Evolutionary conservation across 2,329 filamentous ascomycete species (phyloP).

Genomic region (Beauveria caledonica): DNA sequence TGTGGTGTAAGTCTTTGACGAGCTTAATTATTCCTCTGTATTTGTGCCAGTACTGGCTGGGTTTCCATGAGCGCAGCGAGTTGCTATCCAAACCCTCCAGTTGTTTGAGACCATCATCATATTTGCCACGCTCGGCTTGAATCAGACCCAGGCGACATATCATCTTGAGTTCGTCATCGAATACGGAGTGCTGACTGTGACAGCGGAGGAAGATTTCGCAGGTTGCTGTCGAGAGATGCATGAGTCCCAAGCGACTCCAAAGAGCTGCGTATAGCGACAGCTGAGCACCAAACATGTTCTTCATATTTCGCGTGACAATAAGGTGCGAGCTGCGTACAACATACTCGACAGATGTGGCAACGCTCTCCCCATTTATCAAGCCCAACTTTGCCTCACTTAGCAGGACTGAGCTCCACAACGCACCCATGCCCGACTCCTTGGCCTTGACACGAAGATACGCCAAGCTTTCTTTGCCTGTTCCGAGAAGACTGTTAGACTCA

Average conservation of each 20-base stretch:
- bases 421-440: constrained; percentile 79
- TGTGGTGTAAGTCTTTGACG: constrained; percentile 50
- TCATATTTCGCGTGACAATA: constrained; percentile 68
- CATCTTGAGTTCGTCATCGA: constrained; percentile 73
- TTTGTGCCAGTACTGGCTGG: constrained; percentile 64
- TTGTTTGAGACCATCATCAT: constrained; percentile 52
- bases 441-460: constrained; percentile 79
- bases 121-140: constrained; percentile 58
- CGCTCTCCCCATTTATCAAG: constrained; percentile 61
- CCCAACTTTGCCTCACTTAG: constrained; percentile 78
- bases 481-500: constrained; percentile 65
- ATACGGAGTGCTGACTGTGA: constrained; percentile 47
- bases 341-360: constrained; percentile 60
- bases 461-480: constrained; percentile 71
- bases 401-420: constrained; percentile 72
- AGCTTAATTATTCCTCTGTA: constrained; percentile 60
- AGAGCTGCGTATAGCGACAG: constrained; percentile 64
- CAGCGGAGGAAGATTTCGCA: constrained; percentile 71
- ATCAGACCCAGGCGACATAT: constrained; percentile 58
- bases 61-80: constrained; percentile 63
- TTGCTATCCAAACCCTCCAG: constrained; percentile 45
- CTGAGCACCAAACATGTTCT: constrained; percentile 64
- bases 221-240: constrained; percentile 46
- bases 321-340: constrained; percentile 77
- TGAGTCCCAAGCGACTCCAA: constrained; percentile 65